phyloP scores from a whole-genome alignment of 78 protist genomes.

The Protostelium mycophagum region DNA sequence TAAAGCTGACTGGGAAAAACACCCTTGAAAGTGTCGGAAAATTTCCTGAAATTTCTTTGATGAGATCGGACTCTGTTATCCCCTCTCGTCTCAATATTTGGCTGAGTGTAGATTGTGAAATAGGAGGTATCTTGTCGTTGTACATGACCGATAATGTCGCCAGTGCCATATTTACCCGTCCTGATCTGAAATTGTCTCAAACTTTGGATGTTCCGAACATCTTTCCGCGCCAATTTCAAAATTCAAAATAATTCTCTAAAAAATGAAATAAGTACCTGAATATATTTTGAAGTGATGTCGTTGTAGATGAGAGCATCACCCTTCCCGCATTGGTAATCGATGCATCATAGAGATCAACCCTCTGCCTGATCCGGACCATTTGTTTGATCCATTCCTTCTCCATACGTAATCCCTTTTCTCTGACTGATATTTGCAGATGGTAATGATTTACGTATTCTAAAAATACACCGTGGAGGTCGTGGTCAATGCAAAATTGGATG shows the following conservation, averaged over 20 bases:
- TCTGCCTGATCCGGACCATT: background rate
- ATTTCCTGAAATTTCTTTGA: background rate
- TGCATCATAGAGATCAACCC: background rate
- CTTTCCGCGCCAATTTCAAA: no score
- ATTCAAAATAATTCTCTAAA: no score
- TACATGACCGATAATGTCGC: background rate
- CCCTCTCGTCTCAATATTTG: background rate
- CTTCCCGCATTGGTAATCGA: background rate
- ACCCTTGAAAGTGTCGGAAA: background rate
- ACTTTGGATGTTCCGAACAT: no score
- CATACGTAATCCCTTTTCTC: background rate
- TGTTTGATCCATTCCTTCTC: background rate
- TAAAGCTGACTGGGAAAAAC: background rate
- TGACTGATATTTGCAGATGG: background rate
- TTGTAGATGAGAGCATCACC: no score
- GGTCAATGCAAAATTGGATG: background rate
- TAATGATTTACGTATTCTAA: background rate
- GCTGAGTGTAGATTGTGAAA: background rate
- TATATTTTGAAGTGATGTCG: no score
- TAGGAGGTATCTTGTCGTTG: background rate
- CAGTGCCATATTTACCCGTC: background rate
- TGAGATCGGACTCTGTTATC: background rate
- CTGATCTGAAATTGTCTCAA: background rate
- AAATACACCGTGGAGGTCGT: background rate
- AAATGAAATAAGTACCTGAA: no score